Conservation (phyloP, 306 rosid species). For the Inga leiocalycina region DNA sequence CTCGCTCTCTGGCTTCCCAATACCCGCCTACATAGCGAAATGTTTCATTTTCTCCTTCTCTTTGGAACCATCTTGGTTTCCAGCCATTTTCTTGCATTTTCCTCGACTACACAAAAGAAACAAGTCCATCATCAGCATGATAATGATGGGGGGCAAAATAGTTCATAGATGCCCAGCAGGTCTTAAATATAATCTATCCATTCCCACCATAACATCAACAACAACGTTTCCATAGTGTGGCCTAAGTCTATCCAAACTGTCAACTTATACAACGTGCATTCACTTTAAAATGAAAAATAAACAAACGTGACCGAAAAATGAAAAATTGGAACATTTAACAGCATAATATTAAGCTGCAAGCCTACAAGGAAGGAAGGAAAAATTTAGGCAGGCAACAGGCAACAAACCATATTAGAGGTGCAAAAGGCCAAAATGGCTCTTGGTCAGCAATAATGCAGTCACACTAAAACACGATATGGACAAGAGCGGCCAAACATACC, state of each 20-base stretch:
- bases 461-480: background rate
- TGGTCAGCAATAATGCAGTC: background rate
- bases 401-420: background rate
- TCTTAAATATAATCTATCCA: background rate
- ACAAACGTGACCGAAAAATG: background rate
- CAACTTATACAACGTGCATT: background rate
- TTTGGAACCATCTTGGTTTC: conserved; percentile 86
- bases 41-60: conserved; percentile 68
- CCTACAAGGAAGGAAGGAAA: background rate
- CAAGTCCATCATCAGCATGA: background rate
- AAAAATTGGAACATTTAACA: background rate
- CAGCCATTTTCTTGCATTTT: conserved; percentile 96
- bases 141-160: background rate
- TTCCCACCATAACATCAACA: background rate
- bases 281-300: background rate
- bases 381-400: background rate
- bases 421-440: background rate
- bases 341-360: background rate
- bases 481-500: conserved; percentile 57
- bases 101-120: conserved; percentile 62
- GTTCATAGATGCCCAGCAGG: background rate
- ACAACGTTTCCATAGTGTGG: background rate
- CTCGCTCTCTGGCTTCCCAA: conserved; percentile 82
- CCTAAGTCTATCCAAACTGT: background rate
- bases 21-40: conserved; percentile 79